Base-by-base conservation (phyloP, 176 grass and related monocot species). In the Triticum urartu region DNA sequence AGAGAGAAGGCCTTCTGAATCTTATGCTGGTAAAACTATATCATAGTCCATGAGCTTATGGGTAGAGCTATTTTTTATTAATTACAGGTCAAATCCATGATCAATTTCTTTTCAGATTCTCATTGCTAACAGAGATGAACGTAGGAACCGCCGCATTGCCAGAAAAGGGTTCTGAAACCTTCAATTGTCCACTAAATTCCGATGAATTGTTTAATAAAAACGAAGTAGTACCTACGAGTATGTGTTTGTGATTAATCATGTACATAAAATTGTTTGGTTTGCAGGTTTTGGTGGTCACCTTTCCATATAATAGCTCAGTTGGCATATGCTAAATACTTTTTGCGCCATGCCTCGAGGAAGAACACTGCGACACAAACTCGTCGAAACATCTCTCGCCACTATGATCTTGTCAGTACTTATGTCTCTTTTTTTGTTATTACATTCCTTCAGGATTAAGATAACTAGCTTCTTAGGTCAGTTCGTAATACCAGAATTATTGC, bases 11-110 rank as follows among this genome's bases (percentile, higher is more conserved):
- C 36, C 36, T 72, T 42, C 69, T 72, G 20, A 72, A 72, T 42
- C 69, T 72, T 72, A 11, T 72, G 5, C 69, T 72, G 69, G 69
- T 72, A 72, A 72, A 72, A 72, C 4, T 39, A 72, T 58, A 58
- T 58, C 17, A 20, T 56, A 56, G 17, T 56, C 52, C 1, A 56
- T 58, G 54, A 58, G 54, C 54, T 21, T 58, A 58, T 58, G 6
- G 54, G 7, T 58, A 58, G 54, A 58, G 18, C 54, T 58, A 58
- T 58, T 58, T 58, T 7, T 1, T 58, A 2, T 58, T 58, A 18
- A 58, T 7, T 58, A 58, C 54, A 7, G 1, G 1, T 58, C 52
- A 56, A 56, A 56, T 7, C 52, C 6, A 56, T 56, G 52, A 56
- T 20, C 54, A 2, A 8, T 58, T 58, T 7, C 54, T 6, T 58